These are phyloP conservation scores for Blastomyces emzantsi DNA, from an alignment of 2,329 filamentous ascomycete genomes.

Conservation along the genomic window DNA sequence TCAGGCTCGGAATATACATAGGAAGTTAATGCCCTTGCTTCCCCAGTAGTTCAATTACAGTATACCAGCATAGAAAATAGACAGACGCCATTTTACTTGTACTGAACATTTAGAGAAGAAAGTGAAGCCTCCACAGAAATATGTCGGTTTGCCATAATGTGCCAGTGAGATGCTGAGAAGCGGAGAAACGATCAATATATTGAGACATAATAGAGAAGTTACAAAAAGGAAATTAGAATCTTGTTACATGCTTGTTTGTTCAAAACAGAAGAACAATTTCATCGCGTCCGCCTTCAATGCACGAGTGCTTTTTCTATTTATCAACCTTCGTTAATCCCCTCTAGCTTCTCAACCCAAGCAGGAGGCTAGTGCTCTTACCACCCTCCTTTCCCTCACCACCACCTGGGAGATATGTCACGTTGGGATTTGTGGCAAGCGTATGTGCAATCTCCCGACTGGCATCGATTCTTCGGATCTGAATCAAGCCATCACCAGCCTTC, in stretches of 20 bases:
- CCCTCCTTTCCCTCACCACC: slow-evolving; percentile 48
- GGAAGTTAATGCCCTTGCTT: background rate
- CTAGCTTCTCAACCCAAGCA: slow-evolving; percentile 53
- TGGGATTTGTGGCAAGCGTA: slow-evolving; percentile 81
- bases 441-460: slow-evolving; percentile 92
- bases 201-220: slow-evolving; percentile 3
- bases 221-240: slow-evolving; percentile 2
- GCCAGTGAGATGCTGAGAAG: background rate
- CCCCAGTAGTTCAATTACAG: background rate
- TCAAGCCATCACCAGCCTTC: slow-evolving; percentile 85
- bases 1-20: background rate
- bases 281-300: background rate
- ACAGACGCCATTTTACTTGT: background rate
- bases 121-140: background rate
- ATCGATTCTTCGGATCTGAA: slow-evolving; percentile 95
- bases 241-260: slow-evolving; percentile 8
- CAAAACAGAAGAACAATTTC: background rate
- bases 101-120: background rate
- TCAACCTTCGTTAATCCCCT: background rate
- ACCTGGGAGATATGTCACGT: slow-evolving; percentile 87
- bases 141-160: background rate
- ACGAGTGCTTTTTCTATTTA: background rate
- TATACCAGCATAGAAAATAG: background rate
- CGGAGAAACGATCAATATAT: slow-evolving; percentile 7
- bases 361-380: slow-evolving; percentile 56